Evolutionary conservation across 768 basidiomycete genomes (phyloP), one percentile per base, ranked within the genome.

Genomic region (Leucocoprinus leucothites): DNA sequence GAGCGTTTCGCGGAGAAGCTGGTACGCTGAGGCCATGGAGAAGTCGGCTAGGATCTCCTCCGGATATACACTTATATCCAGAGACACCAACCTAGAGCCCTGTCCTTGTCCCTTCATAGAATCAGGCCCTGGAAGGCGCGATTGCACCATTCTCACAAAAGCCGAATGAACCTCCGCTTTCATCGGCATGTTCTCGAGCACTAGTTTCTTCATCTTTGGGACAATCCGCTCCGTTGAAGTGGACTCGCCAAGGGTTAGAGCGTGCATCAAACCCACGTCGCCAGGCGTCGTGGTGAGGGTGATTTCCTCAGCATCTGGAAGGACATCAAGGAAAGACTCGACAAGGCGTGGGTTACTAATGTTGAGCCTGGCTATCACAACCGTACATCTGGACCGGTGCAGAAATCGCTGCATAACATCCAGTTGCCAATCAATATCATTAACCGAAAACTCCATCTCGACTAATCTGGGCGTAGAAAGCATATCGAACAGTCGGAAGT

Each of bases 201-300:
- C 46, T 7, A 54, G 25, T n/a, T 19, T 48, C 34, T 41, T 42
- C 3, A 54, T 11, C 35, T 40, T 54, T 25, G 36, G 22, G 19
- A 31, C 19, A 19, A 54, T 16, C 31, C 44, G 36, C 11, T 9
- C 21, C 21, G 28, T 14, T 3, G 31, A 11, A 31, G 5, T 16
- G 22, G 52, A 38, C 13, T 53, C 28, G 34, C 46, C 44, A 18
- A 28, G 40, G 9, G 53, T 54, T 16, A 54, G 45, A 5, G 35
- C 28, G 19, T 36, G 36, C 22, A 38, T 40, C 9, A 50, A 11
- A 22, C 22, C 14, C 24, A 9, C 21, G 19, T 25, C 19, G 11
- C 7, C 16, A 3, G 34, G 21, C 8, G 5, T 9, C 18, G 26
- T 14, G 5, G 31, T 5, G 11, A 54, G 4, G 4, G 18, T 24